Evolutionary conservation across 2,329 filamentous ascomycete genomes (phyloP), one percentile per base, ranked within the genome.

Genomic region (Pyrenochaeta sp.): DNA sequence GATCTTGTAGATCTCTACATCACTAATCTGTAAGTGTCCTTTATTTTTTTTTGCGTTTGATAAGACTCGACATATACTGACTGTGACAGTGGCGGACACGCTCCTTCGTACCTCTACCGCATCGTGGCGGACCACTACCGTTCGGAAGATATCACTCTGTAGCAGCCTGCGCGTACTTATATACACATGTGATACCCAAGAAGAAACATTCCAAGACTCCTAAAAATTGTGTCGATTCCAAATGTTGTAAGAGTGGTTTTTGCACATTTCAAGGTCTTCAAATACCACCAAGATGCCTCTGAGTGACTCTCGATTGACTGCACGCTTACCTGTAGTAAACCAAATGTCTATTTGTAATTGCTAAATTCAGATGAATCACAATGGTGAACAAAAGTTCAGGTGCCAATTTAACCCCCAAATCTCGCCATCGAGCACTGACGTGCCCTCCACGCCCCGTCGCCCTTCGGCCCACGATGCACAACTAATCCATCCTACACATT

Each of bases 1-100:
- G 89, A 91, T 62, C 77, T 89, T 53, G 84, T 95, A 32, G 88
- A 92, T 74, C 84, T 90, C 29, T 95, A 95, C 73, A 91, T 96
- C 63, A 96, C 92, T 15, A 96, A 97, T 65, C 76, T 92, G 85
- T 90, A 79, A 82, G 86, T 82, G n/a, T n/a, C n/a, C n/a, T n/a
- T n/a, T n/a, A n/a, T 33, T 68, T 45, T 69, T 66, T 23, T 17
- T 18, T 3, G 11, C 20, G 23, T 10, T 21, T 60, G 55, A 20
- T 11, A 30, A 14, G 10, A 14, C 17, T 27, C 29, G 45, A 18
- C 12, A 7, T 21, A 1, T 45, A 27, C 58, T 67, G 49, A 72
- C 46, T 53, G 31, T 35, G 17, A 23, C 55, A 88, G 86, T 59
- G 88, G 88, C 29, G 85, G 85, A 27, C 86, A 89, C 75, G 87